These are phyloP conservation scores for Aspergillus haitiensis DNA, from an alignment of 495 filamentous ascomycete species.

Conservation along the genomic window DNA sequence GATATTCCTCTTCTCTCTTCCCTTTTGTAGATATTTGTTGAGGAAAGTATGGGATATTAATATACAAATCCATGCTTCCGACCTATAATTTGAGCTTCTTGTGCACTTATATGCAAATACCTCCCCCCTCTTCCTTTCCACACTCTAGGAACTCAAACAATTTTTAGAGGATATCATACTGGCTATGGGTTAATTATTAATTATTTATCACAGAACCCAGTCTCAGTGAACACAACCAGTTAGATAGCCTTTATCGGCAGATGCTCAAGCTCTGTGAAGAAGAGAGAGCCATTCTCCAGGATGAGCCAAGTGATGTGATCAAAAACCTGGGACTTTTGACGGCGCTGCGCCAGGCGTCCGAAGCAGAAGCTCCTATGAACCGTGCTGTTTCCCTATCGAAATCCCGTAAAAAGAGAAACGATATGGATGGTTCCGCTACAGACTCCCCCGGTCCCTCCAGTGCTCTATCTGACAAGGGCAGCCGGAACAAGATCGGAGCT, in stretches of 20 bases:
- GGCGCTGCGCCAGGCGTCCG: slow-evolving; percentile 59
- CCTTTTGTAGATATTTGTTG: background rate
- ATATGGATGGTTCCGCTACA: slow-evolving; percentile 65
- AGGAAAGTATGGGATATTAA: background rate
- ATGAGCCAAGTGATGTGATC: slow-evolving; percentile 59
- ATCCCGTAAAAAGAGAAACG: slow-evolving; percentile 65
- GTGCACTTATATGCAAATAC: background rate
- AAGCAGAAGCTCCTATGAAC: slow-evolving; percentile 55
- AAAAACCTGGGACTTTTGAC: slow-evolving; percentile 60
- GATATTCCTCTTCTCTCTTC: slow-evolving; percentile 9
- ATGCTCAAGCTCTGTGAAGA: slow-evolving; percentile 64
- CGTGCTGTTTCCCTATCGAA: slow-evolving; percentile 48
- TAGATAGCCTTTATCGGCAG: slow-evolving; percentile 62
- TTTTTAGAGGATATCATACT: background rate
- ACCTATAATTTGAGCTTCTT: background rate
- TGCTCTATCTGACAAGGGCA: slow-evolving; percentile 44
- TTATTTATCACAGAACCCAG: slow-evolving; percentile 34
- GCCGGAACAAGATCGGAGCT: slow-evolving; percentile 45
- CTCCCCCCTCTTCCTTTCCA: background rate
- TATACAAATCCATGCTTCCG: too few species aligned
- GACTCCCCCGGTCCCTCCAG: slow-evolving; percentile 70
- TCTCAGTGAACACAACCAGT: slow-evolving; percentile 45
- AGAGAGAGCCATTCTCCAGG: slow-evolving; percentile 56
- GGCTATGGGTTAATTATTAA: slow-evolving; percentile 13
- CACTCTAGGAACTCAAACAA: too few species aligned